Conservation (phyloP, 192 early-diverging fungal genomes). For the Coemansia brasiliensis region DNA sequence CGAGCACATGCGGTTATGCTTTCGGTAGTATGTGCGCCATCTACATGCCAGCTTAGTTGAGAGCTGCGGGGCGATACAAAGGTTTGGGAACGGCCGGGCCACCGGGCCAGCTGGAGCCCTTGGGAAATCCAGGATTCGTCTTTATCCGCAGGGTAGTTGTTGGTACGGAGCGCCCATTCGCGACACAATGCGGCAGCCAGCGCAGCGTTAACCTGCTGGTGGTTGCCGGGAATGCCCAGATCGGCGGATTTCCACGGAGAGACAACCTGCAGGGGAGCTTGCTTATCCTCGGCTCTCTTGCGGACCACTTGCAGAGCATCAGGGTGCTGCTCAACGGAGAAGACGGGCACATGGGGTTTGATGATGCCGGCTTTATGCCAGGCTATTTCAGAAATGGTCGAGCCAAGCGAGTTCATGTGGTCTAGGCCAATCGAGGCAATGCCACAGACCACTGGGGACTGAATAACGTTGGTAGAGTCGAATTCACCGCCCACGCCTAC, state of each 20-base stretch:
- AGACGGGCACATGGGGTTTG: slow-evolving; percentile 67
- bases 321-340: slow-evolving; percentile 69
- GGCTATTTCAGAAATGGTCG: slow-evolving; percentile 75
- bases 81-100: slow-evolving; percentile 91
- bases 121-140: slow-evolving; percentile 9
- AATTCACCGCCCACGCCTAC: slow-evolving; percentile 84
- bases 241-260: slow-evolving; percentile 1
- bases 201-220: slow-evolving; percentile 85
- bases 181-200: slow-evolving; percentile 72
- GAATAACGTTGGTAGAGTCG: slow-evolving; percentile 80
- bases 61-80: slow-evolving; percentile 54
- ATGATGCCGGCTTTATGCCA: slow-evolving; percentile 87
- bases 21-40: slow-evolving; percentile 95
- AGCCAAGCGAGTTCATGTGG: slow-evolving; percentile 68
- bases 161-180: slow-evolving; percentile 62
- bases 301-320: slow-evolving; percentile 68
- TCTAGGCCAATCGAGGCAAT: slow-evolving; percentile 80
- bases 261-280: slow-evolving; percentile 49
- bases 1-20: slow-evolving; percentile 65
- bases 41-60: slow-evolving; percentile 72
- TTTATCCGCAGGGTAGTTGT: not conserved
- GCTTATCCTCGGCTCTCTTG: slow-evolving; percentile 65
- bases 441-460: slow-evolving; percentile 72
- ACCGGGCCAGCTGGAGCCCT: slow-evolving; percentile 67
- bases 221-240: slow-evolving; percentile 76